phyloP scores from a whole-genome alignment of 352 stramenopile species.

The Phytophthora cajani region DNA sequence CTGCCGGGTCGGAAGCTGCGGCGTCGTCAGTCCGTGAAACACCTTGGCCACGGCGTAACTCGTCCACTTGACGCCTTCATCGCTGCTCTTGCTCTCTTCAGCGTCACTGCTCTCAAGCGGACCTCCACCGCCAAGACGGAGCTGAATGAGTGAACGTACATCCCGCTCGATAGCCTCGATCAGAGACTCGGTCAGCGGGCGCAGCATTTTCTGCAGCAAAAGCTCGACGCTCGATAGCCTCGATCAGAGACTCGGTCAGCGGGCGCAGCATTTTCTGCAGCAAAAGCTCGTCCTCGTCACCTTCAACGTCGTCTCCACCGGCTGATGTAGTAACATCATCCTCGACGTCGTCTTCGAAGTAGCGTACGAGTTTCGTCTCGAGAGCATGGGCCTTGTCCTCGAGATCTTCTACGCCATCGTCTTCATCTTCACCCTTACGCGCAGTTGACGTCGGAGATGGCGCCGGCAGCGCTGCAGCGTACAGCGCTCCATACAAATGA shows the following conservation, averaged over 20 bases:
- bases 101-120: conserved; percentile 18
- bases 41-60: conserved; percentile 77
- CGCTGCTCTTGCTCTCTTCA: conserved; percentile 25
- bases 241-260: conserved; percentile 55
- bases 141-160: conserved; percentile 43
- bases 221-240: conserved; percentile 56
- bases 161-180: conserved; percentile 69
- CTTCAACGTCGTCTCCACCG: conserved; percentile 5
- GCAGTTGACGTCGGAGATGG: conserved; percentile 12
- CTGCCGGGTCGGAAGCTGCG: conserved; percentile 57
- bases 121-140: conserved; percentile 24
- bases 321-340: background rate
- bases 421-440: conserved; percentile 11
- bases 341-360: conserved; percentile 67
- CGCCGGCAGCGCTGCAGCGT: conserved; percentile 42
- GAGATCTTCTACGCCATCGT: conserved; percentile 26
- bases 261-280: conserved; percentile 57
- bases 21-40: conserved; percentile 77
- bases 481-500: conserved; percentile 60
- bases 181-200: conserved; percentile 53
- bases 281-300: conserved; percentile 37
- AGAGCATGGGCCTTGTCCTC: conserved; percentile 45
- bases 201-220: conserved; percentile 53
- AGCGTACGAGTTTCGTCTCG: conserved; percentile 59
- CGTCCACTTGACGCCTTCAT: conserved; percentile 50